These are phyloP conservation scores for Populus hybrid DNA, from an alignment of 441 rosid genomes.

Conservation along the genomic window DNA sequence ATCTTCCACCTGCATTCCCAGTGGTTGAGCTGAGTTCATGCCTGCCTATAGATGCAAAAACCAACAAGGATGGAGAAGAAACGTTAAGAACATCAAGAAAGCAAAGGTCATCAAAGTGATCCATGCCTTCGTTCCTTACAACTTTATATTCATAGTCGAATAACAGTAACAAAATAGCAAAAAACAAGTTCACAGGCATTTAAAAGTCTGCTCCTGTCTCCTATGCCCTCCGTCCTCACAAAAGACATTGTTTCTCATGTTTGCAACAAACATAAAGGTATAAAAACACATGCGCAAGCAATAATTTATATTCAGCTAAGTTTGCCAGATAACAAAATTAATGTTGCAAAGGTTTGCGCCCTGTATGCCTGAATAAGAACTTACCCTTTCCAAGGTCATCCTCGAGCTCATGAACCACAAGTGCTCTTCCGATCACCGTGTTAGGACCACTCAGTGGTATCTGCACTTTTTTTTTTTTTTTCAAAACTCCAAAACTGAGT, in stretches of 20 bases:
- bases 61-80: conserved; percentile 14
- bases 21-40: conserved; percentile 92
- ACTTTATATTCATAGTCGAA: neutral
- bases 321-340: neutral
- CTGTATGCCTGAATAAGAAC: neutral
- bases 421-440: conserved; percentile 88
- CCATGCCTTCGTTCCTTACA: neutral
- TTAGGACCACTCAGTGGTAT: conserved; percentile 78
- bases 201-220: neutral
- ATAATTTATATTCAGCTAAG: neutral
- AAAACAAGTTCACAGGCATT: neutral
- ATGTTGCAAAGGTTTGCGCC: neutral
- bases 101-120: neutral
- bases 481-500: conserved; percentile 15
- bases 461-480: conserved; percentile 30
- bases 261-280: neutral
- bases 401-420: conserved; percentile 95
- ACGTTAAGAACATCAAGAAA: neutral
- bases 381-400: conserved; percentile 98
- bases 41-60: conserved; percentile 55
- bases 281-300: neutral
- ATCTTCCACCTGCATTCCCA: conserved; percentile 97
- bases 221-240: neutral
- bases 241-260: neutral
- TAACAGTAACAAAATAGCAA: neutral